phyloP scores from a whole-genome alignment of 129 eudicot species.

The Pulicaria dysenterica region DNA sequence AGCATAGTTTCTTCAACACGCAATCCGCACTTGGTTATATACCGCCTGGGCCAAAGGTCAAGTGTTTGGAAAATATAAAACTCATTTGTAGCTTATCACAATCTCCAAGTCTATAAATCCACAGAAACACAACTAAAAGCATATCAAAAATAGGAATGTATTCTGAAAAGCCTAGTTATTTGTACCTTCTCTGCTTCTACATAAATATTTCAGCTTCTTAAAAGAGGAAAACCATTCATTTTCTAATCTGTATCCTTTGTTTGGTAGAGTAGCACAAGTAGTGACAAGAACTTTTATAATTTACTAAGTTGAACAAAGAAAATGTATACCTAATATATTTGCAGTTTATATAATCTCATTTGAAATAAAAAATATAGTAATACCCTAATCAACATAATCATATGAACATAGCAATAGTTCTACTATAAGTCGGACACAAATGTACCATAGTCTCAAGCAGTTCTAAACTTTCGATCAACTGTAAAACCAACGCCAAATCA shows the following conservation, averaged over 20 bases:
- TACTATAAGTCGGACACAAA: not conserved
- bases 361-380: not conserved
- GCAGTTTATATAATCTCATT: too few relatives aligned
- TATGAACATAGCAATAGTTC: constrained; percentile 8
- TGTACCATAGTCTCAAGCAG: not conserved
- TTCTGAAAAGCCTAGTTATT: not conserved
- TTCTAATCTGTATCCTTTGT: not conserved
- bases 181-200: not conserved
- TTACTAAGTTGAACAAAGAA: not conserved
- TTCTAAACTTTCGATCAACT: too few relatives aligned
- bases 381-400: not conserved
- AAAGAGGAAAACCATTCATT: not conserved
- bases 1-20: not conserved
- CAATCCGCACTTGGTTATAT: not conserved
- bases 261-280: not conserved
- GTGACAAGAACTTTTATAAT: not conserved
- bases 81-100: not conserved
- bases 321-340: too few relatives aligned
- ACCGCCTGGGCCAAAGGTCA: not conserved
- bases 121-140: constrained; percentile 5
- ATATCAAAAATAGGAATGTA: not conserved
- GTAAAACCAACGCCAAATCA: too few relatives aligned
- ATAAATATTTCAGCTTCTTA: not conserved
- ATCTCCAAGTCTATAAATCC: not conserved
- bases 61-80: not conserved